Percentiles rank a stretch among this genome's conserved stretches.
These are phyloP conservation scores for Colletotrichum horii DNA, from an alignment of 2,329 filamentous ascomycete species.

Conservation along the genomic window DNA sequence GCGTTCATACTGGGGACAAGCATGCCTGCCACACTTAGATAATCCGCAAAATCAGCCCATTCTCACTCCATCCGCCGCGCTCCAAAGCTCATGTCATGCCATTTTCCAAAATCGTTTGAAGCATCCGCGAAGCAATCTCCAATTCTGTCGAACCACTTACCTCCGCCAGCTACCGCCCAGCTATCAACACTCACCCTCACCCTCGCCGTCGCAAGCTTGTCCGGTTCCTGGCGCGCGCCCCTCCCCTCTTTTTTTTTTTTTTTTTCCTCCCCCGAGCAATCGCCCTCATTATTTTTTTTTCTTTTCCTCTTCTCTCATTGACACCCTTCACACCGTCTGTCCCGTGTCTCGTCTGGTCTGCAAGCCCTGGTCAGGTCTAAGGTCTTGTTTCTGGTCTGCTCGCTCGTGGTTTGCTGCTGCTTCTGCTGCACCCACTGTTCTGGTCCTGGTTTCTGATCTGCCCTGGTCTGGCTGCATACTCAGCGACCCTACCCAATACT, in stretches of 20 bases:
- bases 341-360: background rate
- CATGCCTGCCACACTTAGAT: conserved; percentile 11
- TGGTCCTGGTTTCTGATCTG: conserved; percentile 12
- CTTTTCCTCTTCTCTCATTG: conserved; percentile 4
- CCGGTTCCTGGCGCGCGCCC: conserved; percentile 3
- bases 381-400: background rate
- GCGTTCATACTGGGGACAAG: conserved; percentile 1
- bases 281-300: background rate
- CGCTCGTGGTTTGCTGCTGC: background rate
- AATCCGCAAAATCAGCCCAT: conserved; percentile 22
- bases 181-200: background rate
- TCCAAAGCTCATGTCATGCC: conserved; percentile 22
- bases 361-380: background rate
- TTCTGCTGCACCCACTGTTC: conserved; percentile 11
- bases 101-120: conserved; percentile 22
- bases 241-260: background rate
- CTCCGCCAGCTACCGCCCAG: background rate
- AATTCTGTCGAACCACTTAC: conserved; percentile 19
- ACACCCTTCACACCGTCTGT: background rate
- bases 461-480: conserved; percentile 20
- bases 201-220: conserved; percentile 12
- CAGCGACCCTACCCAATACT: conserved; percentile 10
- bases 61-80: conserved; percentile 21
- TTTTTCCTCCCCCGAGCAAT: background rate
- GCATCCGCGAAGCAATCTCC: conserved; percentile 16